A percentile compares a stretch with the other conserved stretches of the same genome.
phyloP scores from a whole-genome alignment of 768 basidiomycete genomes.

The Porpolomopsis calyptriformis region DNA sequence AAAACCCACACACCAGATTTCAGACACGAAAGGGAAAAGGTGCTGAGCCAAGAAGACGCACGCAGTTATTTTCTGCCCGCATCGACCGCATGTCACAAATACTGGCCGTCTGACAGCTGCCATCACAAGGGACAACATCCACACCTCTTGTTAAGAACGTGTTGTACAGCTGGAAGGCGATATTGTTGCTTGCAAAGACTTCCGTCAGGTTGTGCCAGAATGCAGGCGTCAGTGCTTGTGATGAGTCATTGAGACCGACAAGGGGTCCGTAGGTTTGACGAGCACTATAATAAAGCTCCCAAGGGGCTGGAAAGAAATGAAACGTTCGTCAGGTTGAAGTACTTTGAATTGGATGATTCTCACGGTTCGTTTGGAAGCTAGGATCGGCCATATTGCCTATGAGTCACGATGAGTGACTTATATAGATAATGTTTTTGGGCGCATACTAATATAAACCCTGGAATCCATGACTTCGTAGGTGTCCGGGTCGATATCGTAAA shows the following conservation, averaged over 20 bases:
- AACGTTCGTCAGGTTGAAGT: neutral
- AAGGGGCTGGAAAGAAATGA: conserved; percentile 26
- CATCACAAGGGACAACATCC: conserved; percentile 24
- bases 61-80: conserved; percentile 35
- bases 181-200: conserved; percentile 36
- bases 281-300: conserved; percentile 49
- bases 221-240: conserved; percentile 32
- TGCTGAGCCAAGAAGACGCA: conserved; percentile 14
- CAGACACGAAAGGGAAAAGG: conserved; percentile 6
- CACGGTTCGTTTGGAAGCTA: conserved; percentile 37
- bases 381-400: conserved; percentile 33
- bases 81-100: conserved; percentile 36
- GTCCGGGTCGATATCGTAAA: conserved; percentile 57
- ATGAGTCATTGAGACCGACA: conserved; percentile 27
- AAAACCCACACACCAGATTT: conserved; percentile 16
- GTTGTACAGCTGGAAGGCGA: conserved; percentile 37
- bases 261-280: conserved; percentile 40
- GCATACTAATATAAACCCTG: conserved; percentile 38
- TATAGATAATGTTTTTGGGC: neutral
- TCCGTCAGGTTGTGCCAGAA: conserved; percentile 59
- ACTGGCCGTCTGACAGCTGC: conserved; percentile 27
- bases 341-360: conserved; percentile 9
- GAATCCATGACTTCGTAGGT: conserved; percentile 57
- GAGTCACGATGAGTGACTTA: neutral
- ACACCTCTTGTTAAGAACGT: conserved; percentile 32